Evolutionary conservation across 164 flowering plant species (phyloP), one percentile per base, ranked within the genome.

Genomic region (Annona squamosa): DNA sequence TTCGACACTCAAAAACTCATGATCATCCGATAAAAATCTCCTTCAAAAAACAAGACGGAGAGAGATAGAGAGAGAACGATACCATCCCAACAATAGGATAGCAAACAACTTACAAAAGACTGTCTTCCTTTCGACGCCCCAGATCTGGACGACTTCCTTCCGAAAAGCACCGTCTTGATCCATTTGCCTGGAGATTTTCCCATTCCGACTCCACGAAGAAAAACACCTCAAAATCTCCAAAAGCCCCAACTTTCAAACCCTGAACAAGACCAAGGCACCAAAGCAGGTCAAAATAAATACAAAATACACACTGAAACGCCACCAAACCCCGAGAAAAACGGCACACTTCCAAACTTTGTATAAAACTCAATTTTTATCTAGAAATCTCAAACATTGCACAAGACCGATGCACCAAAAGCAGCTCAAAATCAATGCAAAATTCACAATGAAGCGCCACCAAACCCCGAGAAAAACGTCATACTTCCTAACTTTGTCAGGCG

Each of bases 131-230:
- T 91, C 5, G 85, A 72, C 56, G 72, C 52, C 74, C 73, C 79
- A 68, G 91, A 86, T 75, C 85, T 89, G 42, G 95, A 82, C 2
- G 88, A 63, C 79, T 94, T 94, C 88, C 92, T 92, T 74, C 97
- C 93, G 75, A 91, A 88, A 2, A 94, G 84, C 3, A 91, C 79
- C 2, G 90, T 84, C 83, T 91, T 94, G 77, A 94, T 83, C 99
- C 99, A 94, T 84, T 83, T 94, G 63, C 80, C 94, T 4, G 97
- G 91, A 70, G 97, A 87, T 77, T 86, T 92, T 56, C 97, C 93
- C 97, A 93, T 93, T 42, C 76, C 37, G 17, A 41, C 5, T 44
- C 48, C 41, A 6, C n/a, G 18, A 37, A 48, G 63, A 48, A 12
- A 13, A 3, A 4, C 4, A 42, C 10, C 16, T 52, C 65, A 43